Conservation (phyloP, 1,139 yeast species). For the Hyphopichia burtonii region DNA sequence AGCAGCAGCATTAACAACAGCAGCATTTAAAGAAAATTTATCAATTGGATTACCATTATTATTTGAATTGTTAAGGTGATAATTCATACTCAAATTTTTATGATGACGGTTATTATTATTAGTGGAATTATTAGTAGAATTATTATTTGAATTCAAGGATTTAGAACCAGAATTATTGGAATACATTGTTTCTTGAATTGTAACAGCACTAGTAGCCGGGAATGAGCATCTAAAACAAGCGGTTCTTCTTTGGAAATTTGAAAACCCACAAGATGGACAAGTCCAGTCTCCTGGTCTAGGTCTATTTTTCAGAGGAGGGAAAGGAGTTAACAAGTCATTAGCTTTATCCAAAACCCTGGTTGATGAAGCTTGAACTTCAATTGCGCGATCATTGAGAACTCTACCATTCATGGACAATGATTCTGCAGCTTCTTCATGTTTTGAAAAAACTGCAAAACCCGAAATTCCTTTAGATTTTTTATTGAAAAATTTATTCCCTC, state of each 20-base stretch:
- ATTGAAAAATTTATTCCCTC: slow-evolving; percentile 2
- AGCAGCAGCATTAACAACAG: slow-evolving; percentile 13
- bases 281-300: slow-evolving; percentile 99
- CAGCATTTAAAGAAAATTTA: slow-evolving; percentile 10
- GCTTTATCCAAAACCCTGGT: slow-evolving; percentile 76
- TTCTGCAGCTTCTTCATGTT: slow-evolving; percentile 85
- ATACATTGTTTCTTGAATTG: slow-evolving; percentile 49
- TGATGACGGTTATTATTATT: slow-evolving; percentile 7
- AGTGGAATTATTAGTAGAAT: slow-evolving; percentile 6
- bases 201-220: slow-evolving; percentile 74
- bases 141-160: slow-evolving; percentile 8
- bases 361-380: slow-evolving; percentile 88
- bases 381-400: slow-evolving; percentile 65
- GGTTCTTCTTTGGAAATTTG: slow-evolving; percentile 90
- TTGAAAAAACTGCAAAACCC: slow-evolving; percentile 83
- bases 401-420: slow-evolving; percentile 79
- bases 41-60: slow-evolving; percentile 13
- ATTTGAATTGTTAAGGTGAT: slow-evolving; percentile 10
- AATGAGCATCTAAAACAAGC: slow-evolving; percentile 93
- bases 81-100: slow-evolving; percentile 8
- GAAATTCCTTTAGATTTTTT: slow-evolving; percentile 33
- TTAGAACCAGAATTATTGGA: slow-evolving; percentile 6
- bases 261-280: slow-evolving; percentile 93
- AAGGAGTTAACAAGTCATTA: slow-evolving; percentile 74
- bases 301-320: slow-evolving; percentile 84